Evolutionary conservation across 495 filamentous ascomycete species (phyloP).

Genomic region (Penicillium angulare): DNA sequence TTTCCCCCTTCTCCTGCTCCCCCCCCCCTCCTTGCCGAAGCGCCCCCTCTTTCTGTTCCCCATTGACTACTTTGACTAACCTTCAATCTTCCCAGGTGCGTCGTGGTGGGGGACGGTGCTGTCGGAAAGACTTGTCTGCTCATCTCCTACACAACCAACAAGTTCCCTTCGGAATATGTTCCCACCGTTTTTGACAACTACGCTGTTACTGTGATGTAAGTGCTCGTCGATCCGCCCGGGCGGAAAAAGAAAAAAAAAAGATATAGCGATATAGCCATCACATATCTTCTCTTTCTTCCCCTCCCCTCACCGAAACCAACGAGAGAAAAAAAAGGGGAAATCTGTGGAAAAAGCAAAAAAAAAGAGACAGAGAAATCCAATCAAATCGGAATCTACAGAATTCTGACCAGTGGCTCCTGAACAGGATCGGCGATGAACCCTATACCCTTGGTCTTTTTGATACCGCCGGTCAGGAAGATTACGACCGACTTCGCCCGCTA

Average conservation of each 20-base stretch:
- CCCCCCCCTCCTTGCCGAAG: conserved; percentile 16
- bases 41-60: conserved; percentile 12
- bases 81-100: conserved; percentile 63
- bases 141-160: conserved; percentile 99
- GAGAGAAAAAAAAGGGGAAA: no score
- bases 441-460: conserved; percentile 97
- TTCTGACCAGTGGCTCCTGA: conserved; percentile 17
- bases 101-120: conserved; percentile 98
- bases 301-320: no score
- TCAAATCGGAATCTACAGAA: neutral
- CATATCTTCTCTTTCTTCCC: no score
- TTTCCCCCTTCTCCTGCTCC: neutral
- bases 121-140: conserved; percentile 98
- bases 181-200: conserved; percentile 99
- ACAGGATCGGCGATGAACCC: conserved; percentile 97
- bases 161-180: conserved; percentile 99
- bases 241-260: conserved; percentile 3
- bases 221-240: conserved; percentile 18
- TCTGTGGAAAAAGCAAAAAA: no score
- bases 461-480: conserved; percentile 99
- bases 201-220: conserved; percentile 98
- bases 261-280: no score
- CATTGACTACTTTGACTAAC: conserved; percentile 20
- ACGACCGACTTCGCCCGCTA: conserved; percentile 91
- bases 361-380: no score